Conservation (phyloP, 225 moss, liverwort and hornwort species). For the Bryoerythrophyllum caledonicum region DNA sequence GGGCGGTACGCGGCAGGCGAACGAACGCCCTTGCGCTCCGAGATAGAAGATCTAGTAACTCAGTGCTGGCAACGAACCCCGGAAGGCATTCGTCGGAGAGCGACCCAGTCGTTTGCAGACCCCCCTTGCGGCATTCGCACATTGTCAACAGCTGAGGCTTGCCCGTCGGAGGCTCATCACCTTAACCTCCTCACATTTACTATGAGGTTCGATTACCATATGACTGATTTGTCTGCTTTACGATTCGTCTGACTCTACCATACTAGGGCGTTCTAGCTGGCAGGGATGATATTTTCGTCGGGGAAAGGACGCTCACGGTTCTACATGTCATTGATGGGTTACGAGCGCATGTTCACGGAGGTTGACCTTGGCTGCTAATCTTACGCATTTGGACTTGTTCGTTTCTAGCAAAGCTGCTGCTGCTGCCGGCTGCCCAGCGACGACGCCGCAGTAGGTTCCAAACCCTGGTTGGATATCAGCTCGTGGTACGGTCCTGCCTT, state of each 20-base stretch:
- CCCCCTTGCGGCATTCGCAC: too few relatives aligned
- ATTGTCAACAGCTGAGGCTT: too few relatives aligned
- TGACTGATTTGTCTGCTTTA: background rate
- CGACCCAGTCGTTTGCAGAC: background rate
- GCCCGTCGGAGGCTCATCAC: too few relatives aligned
- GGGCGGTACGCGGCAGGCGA: background rate
- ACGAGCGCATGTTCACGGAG: background rate
- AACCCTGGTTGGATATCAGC: background rate
- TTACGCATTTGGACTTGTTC: background rate
- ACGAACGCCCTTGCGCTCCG: background rate
- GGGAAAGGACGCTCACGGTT: background rate
- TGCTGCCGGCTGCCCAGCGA: background rate
- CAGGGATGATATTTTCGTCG: background rate
- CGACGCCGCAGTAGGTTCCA: background rate
- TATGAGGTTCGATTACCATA: background rate
- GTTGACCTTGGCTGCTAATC: background rate
- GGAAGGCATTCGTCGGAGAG: background rate
- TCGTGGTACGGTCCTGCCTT: background rate
- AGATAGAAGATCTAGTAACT: constrained; percentile 23
- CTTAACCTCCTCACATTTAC: too few relatives aligned
- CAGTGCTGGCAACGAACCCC: background rate
- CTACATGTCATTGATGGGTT: background rate
- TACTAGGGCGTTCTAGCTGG: background rate
- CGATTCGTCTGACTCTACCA: background rate
- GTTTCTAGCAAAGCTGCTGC: too few relatives aligned